Conservation (phyloP, 768 basidiomycete species). For the Suillus cothurnatus region DNA sequence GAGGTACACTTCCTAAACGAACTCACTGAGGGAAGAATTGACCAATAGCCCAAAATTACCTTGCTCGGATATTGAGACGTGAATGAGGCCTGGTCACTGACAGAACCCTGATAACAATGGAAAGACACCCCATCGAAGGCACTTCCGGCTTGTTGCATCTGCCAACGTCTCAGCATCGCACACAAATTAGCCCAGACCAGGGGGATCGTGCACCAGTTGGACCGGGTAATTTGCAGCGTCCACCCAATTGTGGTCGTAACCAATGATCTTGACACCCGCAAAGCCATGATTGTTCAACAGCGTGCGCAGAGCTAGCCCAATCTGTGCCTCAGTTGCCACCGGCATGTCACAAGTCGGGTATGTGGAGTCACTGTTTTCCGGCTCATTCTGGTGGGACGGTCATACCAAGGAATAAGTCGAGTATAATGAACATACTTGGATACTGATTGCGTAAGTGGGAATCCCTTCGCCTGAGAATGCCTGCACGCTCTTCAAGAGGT, state of each 20-base stretch:
- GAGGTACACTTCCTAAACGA: conserved; percentile 41
- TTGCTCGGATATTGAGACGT: conserved; percentile 57
- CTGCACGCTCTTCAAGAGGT: conserved; percentile 72
- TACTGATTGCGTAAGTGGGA: conserved; percentile 60
- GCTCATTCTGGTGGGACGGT: conserved; percentile 47
- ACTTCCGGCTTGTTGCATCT: conserved; percentile 58
- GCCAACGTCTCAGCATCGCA: conserved; percentile 9
- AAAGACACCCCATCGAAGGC: conserved; percentile 69
- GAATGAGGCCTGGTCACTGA: conserved; percentile 56
- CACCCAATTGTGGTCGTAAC: conserved; percentile 77
- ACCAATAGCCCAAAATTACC: conserved; percentile 20
- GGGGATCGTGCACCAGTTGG: conserved; percentile 41
- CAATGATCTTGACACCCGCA: conserved; percentile 60
- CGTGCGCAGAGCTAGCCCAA: conserved; percentile 56
- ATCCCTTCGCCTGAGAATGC: conserved; percentile 67
- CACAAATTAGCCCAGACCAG: neutral
- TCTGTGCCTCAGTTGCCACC: conserved; percentile 55
- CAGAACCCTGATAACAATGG: conserved; percentile 68
- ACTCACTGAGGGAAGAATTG: neutral
- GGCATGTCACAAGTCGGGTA: conserved; percentile 68
- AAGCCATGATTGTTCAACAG: conserved; percentile 68
- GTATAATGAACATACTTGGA: conserved; percentile 39
- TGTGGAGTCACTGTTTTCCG: conserved; percentile 57
- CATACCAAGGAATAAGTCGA: neutral
- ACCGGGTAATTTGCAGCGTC: conserved; percentile 65